Evolutionary conservation across 2,329 filamentous ascomycete genomes (phyloP).

Genomic region (Colletotrichum incanum): DNA sequence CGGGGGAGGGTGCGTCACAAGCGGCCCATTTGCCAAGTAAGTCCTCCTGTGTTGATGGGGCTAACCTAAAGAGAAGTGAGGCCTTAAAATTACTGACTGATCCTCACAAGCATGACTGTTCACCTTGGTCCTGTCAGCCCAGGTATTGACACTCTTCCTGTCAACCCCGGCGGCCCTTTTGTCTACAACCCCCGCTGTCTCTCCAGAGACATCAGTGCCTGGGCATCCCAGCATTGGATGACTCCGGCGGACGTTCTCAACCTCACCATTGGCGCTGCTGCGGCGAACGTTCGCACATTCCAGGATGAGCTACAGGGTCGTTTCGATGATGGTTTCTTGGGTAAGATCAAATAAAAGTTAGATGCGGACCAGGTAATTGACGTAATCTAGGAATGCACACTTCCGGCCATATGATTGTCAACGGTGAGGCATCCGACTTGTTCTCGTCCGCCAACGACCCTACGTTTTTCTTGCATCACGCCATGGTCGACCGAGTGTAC

Average conservation of each 20-base stretch:
- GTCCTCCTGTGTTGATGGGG: slow-evolving; percentile 19
- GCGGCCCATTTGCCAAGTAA: slow-evolving; percentile 66
- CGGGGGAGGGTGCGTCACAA: slow-evolving; percentile 61
- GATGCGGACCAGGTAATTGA: background rate
- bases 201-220: slow-evolving; percentile 48
- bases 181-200: slow-evolving; percentile 52
- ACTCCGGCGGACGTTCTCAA: slow-evolving; percentile 46
- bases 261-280: slow-evolving; percentile 43
- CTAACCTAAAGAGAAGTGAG: too few relatives aligned
- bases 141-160: slow-evolving; percentile 34
- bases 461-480: slow-evolving; percentile 48
- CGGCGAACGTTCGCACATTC: slow-evolving; percentile 51
- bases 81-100: background rate
- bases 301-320: slow-evolving; percentile 53
- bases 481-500: slow-evolving; percentile 47
- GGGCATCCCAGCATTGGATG: slow-evolving; percentile 43
- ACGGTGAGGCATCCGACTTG: slow-evolving; percentile 49
- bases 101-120: slow-evolving; percentile 44
- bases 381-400: slow-evolving; percentile 29
- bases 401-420: slow-evolving; percentile 50
- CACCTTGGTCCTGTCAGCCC: slow-evolving; percentile 50
- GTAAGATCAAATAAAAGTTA: slow-evolving; percentile 39
- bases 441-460: slow-evolving; percentile 48
- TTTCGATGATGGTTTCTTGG: slow-evolving; percentile 48
- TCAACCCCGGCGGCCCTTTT: slow-evolving; percentile 45